Percentiles rank a stretch among this genome's conserved stretches.
Evolutionary conservation across 768 basidiomycete species (phyloP).

Genomic region (Boletus vinaceobasis): DNA sequence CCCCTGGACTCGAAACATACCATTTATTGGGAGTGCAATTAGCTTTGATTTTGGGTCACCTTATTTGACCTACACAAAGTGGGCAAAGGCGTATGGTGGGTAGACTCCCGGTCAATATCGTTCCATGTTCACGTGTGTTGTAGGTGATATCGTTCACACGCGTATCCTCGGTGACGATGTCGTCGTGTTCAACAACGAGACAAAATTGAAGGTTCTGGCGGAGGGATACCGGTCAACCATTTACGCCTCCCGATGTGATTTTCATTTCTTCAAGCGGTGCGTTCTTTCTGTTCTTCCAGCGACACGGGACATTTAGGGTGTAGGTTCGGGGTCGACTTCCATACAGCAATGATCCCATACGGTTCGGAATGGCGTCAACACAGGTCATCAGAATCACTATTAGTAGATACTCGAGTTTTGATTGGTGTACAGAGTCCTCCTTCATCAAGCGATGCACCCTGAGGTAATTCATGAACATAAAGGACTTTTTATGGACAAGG

Average conservation of each 20-base stretch:
- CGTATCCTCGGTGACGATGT: constrained; percentile 1
- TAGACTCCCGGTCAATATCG: neutral
- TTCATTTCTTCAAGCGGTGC: neutral
- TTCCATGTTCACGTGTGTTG: neutral
- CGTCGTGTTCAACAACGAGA: neutral
- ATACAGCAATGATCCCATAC: constrained; percentile 4
- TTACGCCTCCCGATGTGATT: neutral
- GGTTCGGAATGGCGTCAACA: constrained; percentile 1
- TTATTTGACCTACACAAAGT: neutral
- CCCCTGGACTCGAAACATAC: neutral
- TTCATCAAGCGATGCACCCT: constrained; percentile 1
- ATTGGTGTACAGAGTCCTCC: neutral
- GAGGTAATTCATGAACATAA: neutral
- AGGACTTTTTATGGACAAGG: neutral
- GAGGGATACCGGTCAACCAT: neutral
- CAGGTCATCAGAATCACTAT: neutral
- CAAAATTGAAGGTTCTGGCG: neutral
- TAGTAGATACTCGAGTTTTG: neutral
- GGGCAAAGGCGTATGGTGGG: neutral
- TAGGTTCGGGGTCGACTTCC: constrained; percentile 2
- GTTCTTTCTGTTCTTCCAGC: neutral
- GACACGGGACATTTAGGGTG: neutral
- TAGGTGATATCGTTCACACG: neutral
- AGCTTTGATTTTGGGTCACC: neutral
- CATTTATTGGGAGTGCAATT: neutral